phyloP scores from a whole-genome alignment of 495 filamentous ascomycete species.

The Aspergillus mulundensis region DNA sequence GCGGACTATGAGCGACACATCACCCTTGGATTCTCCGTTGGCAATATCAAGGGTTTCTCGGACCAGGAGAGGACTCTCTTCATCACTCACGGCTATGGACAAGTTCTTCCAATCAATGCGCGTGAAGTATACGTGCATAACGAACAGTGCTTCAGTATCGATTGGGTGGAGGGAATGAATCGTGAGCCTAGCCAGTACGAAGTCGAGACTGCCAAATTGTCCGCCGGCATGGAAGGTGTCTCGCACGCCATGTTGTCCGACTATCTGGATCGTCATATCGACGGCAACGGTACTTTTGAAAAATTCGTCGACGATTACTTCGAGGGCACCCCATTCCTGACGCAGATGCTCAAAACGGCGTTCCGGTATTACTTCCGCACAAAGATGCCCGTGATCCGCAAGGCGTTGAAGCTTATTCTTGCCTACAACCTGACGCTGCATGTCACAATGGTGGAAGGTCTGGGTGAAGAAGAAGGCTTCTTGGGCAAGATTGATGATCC shows the following conservation, averaged over 20 bases:
- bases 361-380: constrained; percentile 84
- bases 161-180: constrained; percentile 80
- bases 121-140: constrained; percentile 88
- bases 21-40: constrained; percentile 77
- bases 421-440: constrained; percentile 91
- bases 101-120: constrained; percentile 80
- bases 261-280: constrained; percentile 89
- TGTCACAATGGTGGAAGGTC: constrained; percentile 85
- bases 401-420: constrained; percentile 84
- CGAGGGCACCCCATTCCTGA: constrained; percentile 87
- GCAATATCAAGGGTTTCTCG: constrained; percentile 90
- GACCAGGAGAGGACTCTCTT: constrained; percentile 72
- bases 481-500: constrained; percentile 75
- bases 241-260: constrained; percentile 71
- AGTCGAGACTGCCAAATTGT: constrained; percentile 77
- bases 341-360: constrained; percentile 89
- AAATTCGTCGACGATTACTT: constrained; percentile 92
- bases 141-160: constrained; percentile 84
- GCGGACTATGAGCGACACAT: constrained; percentile 90
- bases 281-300: constrained; percentile 71
- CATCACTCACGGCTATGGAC: constrained; percentile 87
- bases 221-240: constrained; percentile 79
- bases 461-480: constrained; percentile 72
- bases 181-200: constrained; percentile 72
- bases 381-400: constrained; percentile 78